phyloP scores from a whole-genome alignment of 495 filamentous ascomycete species.

The Thermothielavioides terrestris region DNA sequence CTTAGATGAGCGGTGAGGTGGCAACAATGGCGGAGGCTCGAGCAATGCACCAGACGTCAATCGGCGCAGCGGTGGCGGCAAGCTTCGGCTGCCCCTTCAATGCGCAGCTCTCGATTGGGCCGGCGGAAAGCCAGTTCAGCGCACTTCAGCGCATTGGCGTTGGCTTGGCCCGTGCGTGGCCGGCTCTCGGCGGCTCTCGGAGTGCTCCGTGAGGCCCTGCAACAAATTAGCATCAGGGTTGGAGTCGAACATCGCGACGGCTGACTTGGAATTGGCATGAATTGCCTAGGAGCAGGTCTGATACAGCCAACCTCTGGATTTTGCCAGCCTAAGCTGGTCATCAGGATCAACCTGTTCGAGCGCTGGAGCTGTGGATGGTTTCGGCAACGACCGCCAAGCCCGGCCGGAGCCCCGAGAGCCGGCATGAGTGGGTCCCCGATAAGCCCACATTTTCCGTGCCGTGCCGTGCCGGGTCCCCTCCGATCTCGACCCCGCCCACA shows the following conservation, averaged over 20 bases:
- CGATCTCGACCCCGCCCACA: slow-evolving; percentile 3
- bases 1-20: too few species aligned
- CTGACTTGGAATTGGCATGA: neutral
- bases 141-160: neutral
- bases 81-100: too few species aligned
- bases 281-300: too few species aligned
- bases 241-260: neutral
- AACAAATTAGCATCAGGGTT: neutral
- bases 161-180: neutral
- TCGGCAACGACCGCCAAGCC: neutral
- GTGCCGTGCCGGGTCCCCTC: slow-evolving; percentile 7
- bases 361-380: neutral
- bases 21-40: too few species aligned
- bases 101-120: too few species aligned
- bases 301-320: too few species aligned
- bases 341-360: neutral
- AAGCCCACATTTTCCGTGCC: slow-evolving; percentile 16
- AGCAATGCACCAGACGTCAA: too few species aligned
- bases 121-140: neutral
- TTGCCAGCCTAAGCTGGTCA: neutral
- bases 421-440: neutral
- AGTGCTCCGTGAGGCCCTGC: neutral
- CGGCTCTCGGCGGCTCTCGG: slow-evolving; percentile 21
- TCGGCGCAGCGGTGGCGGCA: too few species aligned
- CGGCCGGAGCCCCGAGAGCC: neutral